Base-by-base conservation (phyloP, 2,329 filamentous ascomycete species). In the Akanthomyces lecanii region DNA sequence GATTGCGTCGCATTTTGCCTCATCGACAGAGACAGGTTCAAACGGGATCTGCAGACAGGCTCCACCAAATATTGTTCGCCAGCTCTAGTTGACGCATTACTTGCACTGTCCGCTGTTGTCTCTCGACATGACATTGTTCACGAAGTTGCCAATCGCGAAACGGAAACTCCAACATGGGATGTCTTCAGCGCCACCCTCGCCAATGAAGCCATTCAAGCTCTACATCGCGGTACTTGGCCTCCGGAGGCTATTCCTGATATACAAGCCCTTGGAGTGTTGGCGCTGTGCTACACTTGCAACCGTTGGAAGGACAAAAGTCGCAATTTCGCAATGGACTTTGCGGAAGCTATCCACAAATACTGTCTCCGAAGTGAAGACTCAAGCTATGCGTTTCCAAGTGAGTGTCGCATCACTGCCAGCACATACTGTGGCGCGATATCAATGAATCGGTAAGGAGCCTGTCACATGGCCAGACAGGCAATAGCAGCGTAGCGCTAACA, bases 381-480 rank as follows among this genome's bases (percentile, higher is more conserved):
- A 28, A 18, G 6, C 11, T 14, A 12, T 1, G n/a, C 16, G 16
- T 4, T n/a, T 11, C n/a, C 23, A 16, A 42, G 8, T 14, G 21
- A 5, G n/a, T 48, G 38, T 5, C 33, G 36, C 28, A n/a, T 25
- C 23, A 25, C 16, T 2, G 58, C 48, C 11, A 61, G 47, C 38
- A 53, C 48, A 21, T 61, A 52, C 40, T 61, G 58, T 33, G 58
- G 58, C 28, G 58, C 58, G 12, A 61, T 61, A 33, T 53, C 58
- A 4, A 33, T 61, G 25, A 61, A 53, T 21, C 48, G 58, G 58
- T 53, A 44, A 18, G 47, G 16, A 36, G 4, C 5, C 18, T 5
- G 4, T n/a, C n/a, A n/a, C n/a, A n/a, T n/a, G 16, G n/a, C n/a
- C n/a, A n/a, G n/a, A n/a, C n/a, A n/a, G n/a, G n/a, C n/a, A n/a